Evolutionary conservation across 73 alveolate species (phyloP), one percentile per base, ranked within the genome.

Genomic region (Tetrahymena borealis): DNA sequence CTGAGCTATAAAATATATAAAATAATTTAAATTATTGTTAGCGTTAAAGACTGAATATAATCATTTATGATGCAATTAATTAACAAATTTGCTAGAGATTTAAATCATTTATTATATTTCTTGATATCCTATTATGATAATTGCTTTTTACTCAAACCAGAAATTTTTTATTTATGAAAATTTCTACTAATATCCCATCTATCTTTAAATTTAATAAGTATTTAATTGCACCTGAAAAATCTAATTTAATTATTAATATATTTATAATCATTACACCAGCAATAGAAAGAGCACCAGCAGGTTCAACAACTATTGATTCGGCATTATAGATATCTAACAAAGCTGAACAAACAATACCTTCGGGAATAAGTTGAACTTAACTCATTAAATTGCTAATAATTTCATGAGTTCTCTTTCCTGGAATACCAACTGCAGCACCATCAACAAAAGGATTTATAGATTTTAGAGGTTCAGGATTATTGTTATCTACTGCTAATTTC

Each of bases 211-310:
- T n/a, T n/a, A n/a, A n/a, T n/a, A n/a, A n/a, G n/a, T n/a, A n/a
- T n/a, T n/a, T n/a, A n/a, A n/a, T n/a, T n/a, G n/a, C n/a, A n/a
- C n/a, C n/a, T n/a, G n/a, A n/a, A n/a, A n/a, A n/a, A n/a, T n/a
- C n/a, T n/a, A n/a, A n/a, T n/a, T n/a, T n/a, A n/a, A n/a, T n/a
- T n/a, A n/a, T n/a, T n/a, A n/a, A 60, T 0, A 20, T 60, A 15
- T 5, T 60, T 6, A n/a, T 20, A 60, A 11, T 60, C n/a, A 28
- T 91, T 37, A 92, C 43, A 38, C 92, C 95, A 37, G 92, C 77
- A 36, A 92, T 92, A 35, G 93, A 78, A 33, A 92, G 90, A 39
- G 95, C 95, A 33, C 95, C 95, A 40, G 95, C 95, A 31, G 95
- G 95, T 92, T 92, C 95, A 92, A 92, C 92, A 32, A 92, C 36